Percentiles rank a stretch among this genome's conserved stretches.
Conservation (phyloP, 2,329 filamentous ascomycete genomes). For the Pezicula radicicola region DNA sequence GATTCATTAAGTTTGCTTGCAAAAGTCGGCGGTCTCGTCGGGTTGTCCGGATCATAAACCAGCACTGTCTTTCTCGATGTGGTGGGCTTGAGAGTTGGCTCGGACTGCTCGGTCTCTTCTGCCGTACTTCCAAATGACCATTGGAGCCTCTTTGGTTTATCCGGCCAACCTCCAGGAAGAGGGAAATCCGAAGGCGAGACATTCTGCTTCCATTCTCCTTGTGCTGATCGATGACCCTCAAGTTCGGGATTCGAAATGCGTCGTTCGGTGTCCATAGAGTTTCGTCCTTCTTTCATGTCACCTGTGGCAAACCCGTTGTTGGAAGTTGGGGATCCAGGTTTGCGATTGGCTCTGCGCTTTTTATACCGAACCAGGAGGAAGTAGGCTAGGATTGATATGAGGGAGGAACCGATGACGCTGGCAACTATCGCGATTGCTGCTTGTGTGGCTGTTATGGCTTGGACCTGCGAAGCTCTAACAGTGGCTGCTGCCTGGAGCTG, state of each 20-base stretch:
- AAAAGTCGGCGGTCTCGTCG: not conserved
- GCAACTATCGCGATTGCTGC: constrained; percentile 39
- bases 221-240: no score
- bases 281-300: no score
- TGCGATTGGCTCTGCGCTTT: not conserved
- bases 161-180: no score
- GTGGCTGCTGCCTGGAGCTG: constrained; percentile 19
- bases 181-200: no score
- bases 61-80: not conserved
- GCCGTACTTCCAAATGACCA: no score
- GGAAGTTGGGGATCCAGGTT: no score
- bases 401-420: constrained; percentile 37
- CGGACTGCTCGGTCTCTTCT: no score
- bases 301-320: no score
- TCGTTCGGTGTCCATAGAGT: no score
- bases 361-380: constrained; percentile 33
- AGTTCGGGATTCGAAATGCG: no score
- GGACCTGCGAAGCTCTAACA: constrained; percentile 28
- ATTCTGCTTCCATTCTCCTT: no score
- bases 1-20: not conserved
- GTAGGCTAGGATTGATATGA: constrained; percentile 36
- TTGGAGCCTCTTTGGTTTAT: no score
- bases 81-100: not conserved
- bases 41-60: not conserved
- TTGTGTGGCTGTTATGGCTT: constrained; percentile 39